Base-by-base conservation (phyloP, 2,329 filamentous ascomycete species). In the Pyrenochaeta sp. region DNA sequence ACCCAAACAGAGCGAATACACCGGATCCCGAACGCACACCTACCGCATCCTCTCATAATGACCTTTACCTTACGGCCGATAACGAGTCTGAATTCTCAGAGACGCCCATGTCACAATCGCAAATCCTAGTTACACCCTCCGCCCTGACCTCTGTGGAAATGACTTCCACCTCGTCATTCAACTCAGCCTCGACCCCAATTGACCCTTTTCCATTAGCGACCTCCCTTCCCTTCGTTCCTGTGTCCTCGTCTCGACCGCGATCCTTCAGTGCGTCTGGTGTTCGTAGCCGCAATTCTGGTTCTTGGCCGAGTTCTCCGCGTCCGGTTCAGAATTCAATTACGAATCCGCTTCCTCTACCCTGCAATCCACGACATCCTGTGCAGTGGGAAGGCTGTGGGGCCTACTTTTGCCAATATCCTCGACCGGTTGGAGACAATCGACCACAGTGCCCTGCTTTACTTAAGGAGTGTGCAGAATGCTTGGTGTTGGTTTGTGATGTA, bases 331-430 rank as follows among this genome's bases (percentile, higher is more conserved):
- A 53, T 20, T 57, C 67, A 0, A 65, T 69, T 28, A 53, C 60
- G 2, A 68, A 65, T 15, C 64, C 65, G 10, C 58, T 68, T 14
- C 69, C 72, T 14, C 53, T 73, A 6, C 72, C 72, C 6, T 71
- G 71, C 38, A 63, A 69, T 36, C 67, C 69, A 20, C 58, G 67
- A 3, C 72, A 74, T 53, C 72, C 72, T 8, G 72, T 74, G 3
- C 72, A 74, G 36, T 74, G 72, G 72, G 62, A 72, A 53, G 72
- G 72, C 11, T 74, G 72, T 40, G 72, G 72, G 2, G 64, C 69
- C 2, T 74, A 73, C 49, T 74, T 73, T 41, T 74, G 72, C 45
- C 70, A 71, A 35, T 66, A 63, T 41, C 60, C 66, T 8, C 51
- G 71, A 18, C 67, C 69, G 3, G 62, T 72, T 9, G 72, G 72